Percentiles rank a stretch among this genome's conserved stretches.
These are phyloP conservation scores for Beauveria bassiana DNA, from an alignment of 2,329 filamentous ascomycete species.

Conservation along the genomic window DNA sequence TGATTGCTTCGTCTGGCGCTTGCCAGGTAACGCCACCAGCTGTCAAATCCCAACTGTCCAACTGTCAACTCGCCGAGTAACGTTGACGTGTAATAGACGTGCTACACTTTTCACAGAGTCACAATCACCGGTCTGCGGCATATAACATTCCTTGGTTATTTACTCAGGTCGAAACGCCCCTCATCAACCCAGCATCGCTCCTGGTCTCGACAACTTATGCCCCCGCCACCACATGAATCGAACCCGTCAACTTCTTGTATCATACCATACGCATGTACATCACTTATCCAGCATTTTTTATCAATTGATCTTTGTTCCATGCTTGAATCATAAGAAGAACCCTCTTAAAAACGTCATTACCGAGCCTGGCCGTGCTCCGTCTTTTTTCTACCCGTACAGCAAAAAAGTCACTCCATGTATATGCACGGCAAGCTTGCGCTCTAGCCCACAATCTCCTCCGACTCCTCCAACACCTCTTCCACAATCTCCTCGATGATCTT, in stretches of 20 bases:
- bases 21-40: too few species aligned
- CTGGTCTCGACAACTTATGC: not conserved
- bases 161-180: too few species aligned
- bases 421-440: slow-evolving; percentile 6
- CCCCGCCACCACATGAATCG: not conserved
- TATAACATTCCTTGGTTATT: not conserved
- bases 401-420: slow-evolving; percentile 15
- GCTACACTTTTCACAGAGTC: too few species aligned
- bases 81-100: too few species aligned
- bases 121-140: too few species aligned
- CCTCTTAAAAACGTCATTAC: slow-evolving; percentile 23
- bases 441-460: slow-evolving; percentile 61
- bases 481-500: slow-evolving; percentile 82
- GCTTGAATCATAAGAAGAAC: slow-evolving; percentile 9
- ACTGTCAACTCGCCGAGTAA: too few species aligned
- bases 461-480: slow-evolving; percentile 78
- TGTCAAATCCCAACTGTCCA: not conserved
- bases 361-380: slow-evolving; percentile 23
- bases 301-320: not conserved
- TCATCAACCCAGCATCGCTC: not conserved
- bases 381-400: slow-evolving; percentile 26
- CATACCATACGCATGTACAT: not conserved
- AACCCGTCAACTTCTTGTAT: not conserved
- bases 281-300: too few species aligned
- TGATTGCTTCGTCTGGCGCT: too few species aligned